Base-by-base conservation (phyloP, 148 eudicot species). In the Spergularia bocconei region DNA sequence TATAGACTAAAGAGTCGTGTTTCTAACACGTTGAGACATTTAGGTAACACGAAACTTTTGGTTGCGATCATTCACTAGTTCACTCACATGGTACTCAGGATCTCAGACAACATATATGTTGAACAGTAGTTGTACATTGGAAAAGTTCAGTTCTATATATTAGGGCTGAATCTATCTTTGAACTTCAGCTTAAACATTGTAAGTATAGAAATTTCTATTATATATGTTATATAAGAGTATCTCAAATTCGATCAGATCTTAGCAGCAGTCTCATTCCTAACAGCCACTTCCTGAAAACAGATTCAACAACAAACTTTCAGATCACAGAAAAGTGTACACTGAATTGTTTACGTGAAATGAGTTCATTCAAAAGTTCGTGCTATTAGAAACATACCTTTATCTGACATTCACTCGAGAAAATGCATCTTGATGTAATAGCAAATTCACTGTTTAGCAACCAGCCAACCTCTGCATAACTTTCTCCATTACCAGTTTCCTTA, bases 401-500 rank as follows among this genome's bases (percentile, higher is more conserved):
- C 38, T 79, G 71, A 58, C 87, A 86, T 65, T 83, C 81, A 67
- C 75, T 83, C 67, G 94, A 87, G 74, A 96, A 88, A 69, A 70
- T 73, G 79, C 94, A 88, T 86, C 89, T 91, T 63, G 99, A 92
- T 72, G 99, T 86, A 47, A 91, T 79, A 70, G 93, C 88, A 39
- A 75, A 81, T 29, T 92, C 94, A 6, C 79, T 72, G 62, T 85
- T 89, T 69, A 92, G 74, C 74, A 96, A 75, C 98, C 99, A 91
- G 63, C 99, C 99, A 21, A 81, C 93, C 82, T 92, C 94, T 58
- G 84, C 91, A 84, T 80, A 82, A 66, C 83, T 90, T 77, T 82
- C 91, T 17, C 87, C 90, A 56, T 82, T 78, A 21, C 78, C 91
- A 19, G 65, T 69, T 74, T 81, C 85, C 63, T 77, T 81, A 44